These are phyloP conservation scores for Phytopythium helicoides DNA, from an alignment of 352 stramenopile genomes.

Conservation along the genomic window DNA sequence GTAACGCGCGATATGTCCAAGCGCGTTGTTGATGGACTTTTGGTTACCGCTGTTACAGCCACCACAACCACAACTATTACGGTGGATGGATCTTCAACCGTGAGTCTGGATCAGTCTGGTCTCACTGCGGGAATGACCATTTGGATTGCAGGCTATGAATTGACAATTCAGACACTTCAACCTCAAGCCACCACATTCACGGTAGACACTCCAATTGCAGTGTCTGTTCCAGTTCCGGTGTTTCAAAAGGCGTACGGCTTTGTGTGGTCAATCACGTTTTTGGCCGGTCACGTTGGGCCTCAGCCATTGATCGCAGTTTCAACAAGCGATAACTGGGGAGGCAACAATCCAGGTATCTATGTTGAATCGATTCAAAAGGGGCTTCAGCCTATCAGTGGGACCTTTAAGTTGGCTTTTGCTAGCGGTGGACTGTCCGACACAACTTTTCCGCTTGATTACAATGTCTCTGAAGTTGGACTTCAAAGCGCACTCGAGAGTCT, in stretches of 20 bases:
- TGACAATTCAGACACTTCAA: conserved; percentile 19
- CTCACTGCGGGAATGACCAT: conserved; percentile 34
- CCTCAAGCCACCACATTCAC: conserved; percentile 11
- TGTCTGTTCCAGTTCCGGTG: conserved; percentile 44
- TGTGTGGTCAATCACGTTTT: conserved; percentile 78
- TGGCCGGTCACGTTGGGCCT: conserved; percentile 70
- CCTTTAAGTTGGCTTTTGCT: conserved; percentile 79
- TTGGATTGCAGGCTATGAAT: conserved; percentile 51
- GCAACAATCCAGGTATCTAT: conserved; percentile 90
- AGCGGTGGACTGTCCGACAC: conserved; percentile 70
- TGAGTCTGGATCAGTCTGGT: conserved; percentile 13
- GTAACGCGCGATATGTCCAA: conserved; percentile 44
- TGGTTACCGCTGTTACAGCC: conserved; percentile 23
- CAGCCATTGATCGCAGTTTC: conserved; percentile 85
- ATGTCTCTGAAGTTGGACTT: conserved; percentile 80
- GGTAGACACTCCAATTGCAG: conserved; percentile 15
- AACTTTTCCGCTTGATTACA: conserved; percentile 84
- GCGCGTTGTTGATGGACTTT: conserved; percentile 36
- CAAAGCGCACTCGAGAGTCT: conserved; percentile 89
- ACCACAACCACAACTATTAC: conserved; percentile 27
- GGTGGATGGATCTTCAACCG: conserved; percentile 20
- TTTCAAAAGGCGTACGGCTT: conserved; percentile 69
- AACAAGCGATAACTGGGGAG: conserved; percentile 91
- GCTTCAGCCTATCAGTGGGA: conserved; percentile 91
- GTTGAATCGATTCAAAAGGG: conserved; percentile 79